Base-by-base conservation (phyloP, 225 moss, liverwort and hornwort genomes). In the Climacium dendroides region DNA sequence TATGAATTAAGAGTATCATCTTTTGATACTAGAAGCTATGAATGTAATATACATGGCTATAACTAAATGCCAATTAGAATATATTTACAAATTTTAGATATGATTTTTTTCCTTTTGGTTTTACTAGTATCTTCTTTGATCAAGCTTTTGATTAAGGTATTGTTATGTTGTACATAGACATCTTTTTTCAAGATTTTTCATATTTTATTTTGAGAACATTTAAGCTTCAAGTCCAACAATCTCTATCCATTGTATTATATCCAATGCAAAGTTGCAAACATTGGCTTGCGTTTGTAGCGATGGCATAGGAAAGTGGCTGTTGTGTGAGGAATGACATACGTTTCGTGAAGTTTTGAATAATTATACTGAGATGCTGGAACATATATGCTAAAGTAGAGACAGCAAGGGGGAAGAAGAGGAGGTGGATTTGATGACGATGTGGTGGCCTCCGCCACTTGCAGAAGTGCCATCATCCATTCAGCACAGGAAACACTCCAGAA, bases 101-200 rank as follows among this genome's bases (percentile, higher is more conserved):
- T 47, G 11, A 7, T 11, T 5, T 30, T 4, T 45, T 2, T 72
- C 25, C 0, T 28, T 18, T 72, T 45, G 17, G 3, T 30, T 7
- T 1, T 4, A 30, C 2, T 11, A 11, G 30, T 45, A 19, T 30
- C 19, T 73, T 47, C 0, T 47, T 4, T 1, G 30, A 29, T 30
- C 2, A 30, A 29, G 11, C 6, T 47, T 0, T 47, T 47, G 7
- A 30, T 47, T 47, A 30, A 47, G 1, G 11, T 45, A 2, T 29
- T 72, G 1, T 28, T 45, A 6, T 10, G 0, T 17, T 0, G 10
- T 73, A 29, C 1, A 19, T 47, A 19, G 6, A 29, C n/a, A n/a
- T n/a, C n/a, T n/a, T n/a, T n/a, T n/a, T n/a, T n/a, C n/a, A n/a
- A n/a, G n/a, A n/a, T n/a, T n/a, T n/a, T n/a, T n/a, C n/a, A n/a